phyloP scores from a whole-genome alignment of 768 basidiomycete species.

The Naganishia randhawae region DNA sequence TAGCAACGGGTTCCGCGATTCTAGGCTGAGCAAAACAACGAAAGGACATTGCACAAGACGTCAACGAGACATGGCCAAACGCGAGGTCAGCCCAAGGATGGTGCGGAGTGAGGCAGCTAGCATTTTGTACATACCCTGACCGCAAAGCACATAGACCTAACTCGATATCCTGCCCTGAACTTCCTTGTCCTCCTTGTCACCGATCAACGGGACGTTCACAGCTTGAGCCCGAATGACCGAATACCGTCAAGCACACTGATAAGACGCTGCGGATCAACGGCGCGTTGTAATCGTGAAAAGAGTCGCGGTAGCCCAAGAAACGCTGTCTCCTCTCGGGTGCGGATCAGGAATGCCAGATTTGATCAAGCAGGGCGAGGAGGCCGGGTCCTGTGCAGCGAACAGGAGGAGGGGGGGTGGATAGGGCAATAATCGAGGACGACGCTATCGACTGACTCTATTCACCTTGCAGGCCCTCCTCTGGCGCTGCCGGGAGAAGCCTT shows the following conservation, averaged over 20 bases:
- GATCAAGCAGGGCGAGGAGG: not conserved
- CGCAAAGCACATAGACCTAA: slow-evolving; percentile 8
- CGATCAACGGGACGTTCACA: slow-evolving; percentile 9
- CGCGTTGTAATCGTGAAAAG: not conserved
- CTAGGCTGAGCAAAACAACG: not conserved
- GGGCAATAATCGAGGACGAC: not conserved
- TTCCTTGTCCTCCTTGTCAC: not conserved
- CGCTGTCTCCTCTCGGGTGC: not conserved
- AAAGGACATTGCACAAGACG: no score
- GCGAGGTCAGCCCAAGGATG: not conserved
- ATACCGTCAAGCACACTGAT: not conserved
- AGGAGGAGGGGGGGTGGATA: not conserved
- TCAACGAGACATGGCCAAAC: not conserved
- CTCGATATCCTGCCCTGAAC: not conserved
- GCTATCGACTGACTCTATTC: not conserved
- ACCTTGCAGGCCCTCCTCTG: slow-evolving; percentile 7
- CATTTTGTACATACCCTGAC: not conserved
- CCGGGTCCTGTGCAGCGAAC: no score
- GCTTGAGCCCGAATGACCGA: not conserved
- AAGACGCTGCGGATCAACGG: not conserved
- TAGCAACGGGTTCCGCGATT: not conserved
- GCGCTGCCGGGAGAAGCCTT: no score
- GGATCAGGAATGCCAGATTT: not conserved
- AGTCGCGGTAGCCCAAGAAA: not conserved
- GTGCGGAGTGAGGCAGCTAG: not conserved